Percentiles rank a stretch among this genome's conserved stretches.
Evolutionary conservation across 2,329 filamentous ascomycete genomes (phyloP).

Genomic region (Neofusicoccum sp.): DNA sequence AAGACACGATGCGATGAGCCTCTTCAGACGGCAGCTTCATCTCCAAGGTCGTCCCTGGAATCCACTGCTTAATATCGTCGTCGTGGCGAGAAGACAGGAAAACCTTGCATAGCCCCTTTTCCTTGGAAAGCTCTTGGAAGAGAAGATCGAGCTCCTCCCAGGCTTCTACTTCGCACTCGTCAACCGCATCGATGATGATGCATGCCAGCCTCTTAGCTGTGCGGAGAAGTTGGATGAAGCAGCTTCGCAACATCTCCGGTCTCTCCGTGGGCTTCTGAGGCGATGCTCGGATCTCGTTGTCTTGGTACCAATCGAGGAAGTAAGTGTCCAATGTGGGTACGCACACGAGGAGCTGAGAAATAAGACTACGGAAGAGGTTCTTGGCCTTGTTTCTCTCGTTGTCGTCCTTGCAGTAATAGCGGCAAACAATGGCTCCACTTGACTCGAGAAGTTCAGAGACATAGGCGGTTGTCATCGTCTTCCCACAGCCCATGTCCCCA

Average conservation of each 20-base stretch:
- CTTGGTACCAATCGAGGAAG: not conserved
- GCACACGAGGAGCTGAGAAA: not conserved
- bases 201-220: not conserved
- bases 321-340: not conserved
- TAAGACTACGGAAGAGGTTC: not conserved
- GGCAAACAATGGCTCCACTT: not conserved
- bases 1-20: not conserved
- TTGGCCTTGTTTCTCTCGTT: not conserved
- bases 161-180: not conserved
- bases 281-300: not conserved
- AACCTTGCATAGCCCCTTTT: not conserved
- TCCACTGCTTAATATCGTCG: not conserved
- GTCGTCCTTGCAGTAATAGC: constrained; percentile 2
- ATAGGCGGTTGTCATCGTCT: not conserved
- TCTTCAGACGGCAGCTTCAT: not conserved
- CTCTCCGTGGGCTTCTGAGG: not conserved
- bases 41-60: not conserved
- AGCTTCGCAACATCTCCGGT: not conserved
- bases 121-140: not conserved
- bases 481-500: constrained; percentile 2
- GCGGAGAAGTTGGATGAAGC: not conserved
- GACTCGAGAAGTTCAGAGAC: not conserved
- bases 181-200: constrained; percentile 2
- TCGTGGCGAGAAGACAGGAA: not conserved
- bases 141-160: not conserved